Conservation (phyloP, 108 stramenopile genomes). For the Nitzschia palea region DNA sequence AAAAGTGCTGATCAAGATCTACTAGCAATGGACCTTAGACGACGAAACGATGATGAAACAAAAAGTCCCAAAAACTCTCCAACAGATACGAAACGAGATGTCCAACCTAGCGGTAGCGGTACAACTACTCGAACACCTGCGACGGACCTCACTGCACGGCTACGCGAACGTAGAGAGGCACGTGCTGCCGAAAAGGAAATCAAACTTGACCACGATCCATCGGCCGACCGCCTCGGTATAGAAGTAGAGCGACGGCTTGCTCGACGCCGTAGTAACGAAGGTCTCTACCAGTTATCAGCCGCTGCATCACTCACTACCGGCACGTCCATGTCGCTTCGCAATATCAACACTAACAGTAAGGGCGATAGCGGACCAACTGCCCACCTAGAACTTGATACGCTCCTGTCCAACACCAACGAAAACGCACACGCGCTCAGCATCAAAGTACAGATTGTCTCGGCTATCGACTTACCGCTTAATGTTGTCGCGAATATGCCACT, state of each 20-base stretch:
- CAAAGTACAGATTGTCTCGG: conserved; percentile 61
- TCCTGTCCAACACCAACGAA: neutral
- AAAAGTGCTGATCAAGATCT: conserved; percentile 25
- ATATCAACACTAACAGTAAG: conserved; percentile 9
- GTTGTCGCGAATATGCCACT: conserved; percentile 68
- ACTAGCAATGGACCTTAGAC: conserved; percentile 3
- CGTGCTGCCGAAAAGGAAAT: conserved; percentile 25
- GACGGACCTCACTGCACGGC: conserved; percentile 20
- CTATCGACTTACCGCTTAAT: conserved; percentile 67
- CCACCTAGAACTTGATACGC: neutral
- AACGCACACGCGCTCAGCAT: conserved; percentile 25
- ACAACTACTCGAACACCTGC: neutral
- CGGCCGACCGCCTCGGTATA: neutral
- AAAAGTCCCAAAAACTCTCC: neutral
- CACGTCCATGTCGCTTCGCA: too few relatives aligned
- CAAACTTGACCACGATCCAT: neutral
- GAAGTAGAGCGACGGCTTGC: conserved; percentile 8
- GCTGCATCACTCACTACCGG: too few relatives aligned
- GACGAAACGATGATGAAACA: neutral
- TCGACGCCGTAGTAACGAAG: neutral
- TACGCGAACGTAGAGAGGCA: conserved; percentile 32
- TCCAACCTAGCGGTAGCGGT: neutral
- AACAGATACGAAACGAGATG: neutral
- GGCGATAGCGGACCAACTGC: too few relatives aligned
- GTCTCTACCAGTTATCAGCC: too few relatives aligned